These are phyloP conservation scores for Colletotrichum spaethianum DNA, from an alignment of 2,329 filamentous ascomycete genomes.

Conservation along the genomic window DNA sequence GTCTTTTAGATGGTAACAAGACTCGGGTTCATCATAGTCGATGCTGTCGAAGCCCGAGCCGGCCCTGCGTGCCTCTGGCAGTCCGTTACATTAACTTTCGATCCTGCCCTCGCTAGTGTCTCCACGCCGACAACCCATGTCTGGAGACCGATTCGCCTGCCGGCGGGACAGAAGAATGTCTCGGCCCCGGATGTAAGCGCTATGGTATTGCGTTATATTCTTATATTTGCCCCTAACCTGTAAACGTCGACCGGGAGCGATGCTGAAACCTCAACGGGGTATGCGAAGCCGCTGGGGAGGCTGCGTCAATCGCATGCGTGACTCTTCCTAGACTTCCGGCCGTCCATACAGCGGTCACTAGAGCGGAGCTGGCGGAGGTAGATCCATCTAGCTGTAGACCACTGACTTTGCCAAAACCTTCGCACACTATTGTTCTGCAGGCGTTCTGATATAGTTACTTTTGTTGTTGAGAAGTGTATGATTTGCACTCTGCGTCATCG, in stretches of 20 bases:
- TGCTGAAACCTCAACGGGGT: background rate
- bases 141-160: too few species aligned
- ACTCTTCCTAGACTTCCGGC: background rate
- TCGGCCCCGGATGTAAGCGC: too few species aligned
- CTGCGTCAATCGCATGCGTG: background rate
- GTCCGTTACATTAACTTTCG: too few species aligned
- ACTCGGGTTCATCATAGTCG: background rate
- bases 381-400: background rate
- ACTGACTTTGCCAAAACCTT: background rate
- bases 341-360: background rate
- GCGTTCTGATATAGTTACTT: background rate
- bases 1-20: background rate
- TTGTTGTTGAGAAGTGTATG: background rate
- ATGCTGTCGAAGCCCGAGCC: too few species aligned
- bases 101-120: too few species aligned
- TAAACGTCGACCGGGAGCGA: too few species aligned
- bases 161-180: too few species aligned
- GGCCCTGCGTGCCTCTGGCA: too few species aligned
- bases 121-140: too few species aligned
- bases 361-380: background rate
- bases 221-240: too few species aligned
- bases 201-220: too few species aligned
- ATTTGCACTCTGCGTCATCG: background rate
- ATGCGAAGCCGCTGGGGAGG: background rate
- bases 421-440: too few species aligned